Evolutionary conservation across 805 yeast species (phyloP), one percentile per base, ranked within the genome.

Genomic region (Suhomyces canberraensis): DNA sequence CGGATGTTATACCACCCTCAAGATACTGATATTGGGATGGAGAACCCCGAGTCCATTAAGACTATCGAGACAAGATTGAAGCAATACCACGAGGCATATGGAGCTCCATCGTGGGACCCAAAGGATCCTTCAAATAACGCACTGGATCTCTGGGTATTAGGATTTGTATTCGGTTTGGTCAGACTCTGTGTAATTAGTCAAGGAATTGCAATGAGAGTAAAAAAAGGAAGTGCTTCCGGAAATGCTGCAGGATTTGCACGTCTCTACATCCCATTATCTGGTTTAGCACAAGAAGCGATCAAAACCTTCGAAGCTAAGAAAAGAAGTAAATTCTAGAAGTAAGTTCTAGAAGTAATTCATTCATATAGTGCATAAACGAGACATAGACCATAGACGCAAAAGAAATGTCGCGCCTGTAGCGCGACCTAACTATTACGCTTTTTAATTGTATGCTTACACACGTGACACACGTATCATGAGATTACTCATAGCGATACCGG

Each of bases 161-260:
- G 82, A 1, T 66, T 61, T 11, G 79, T 76, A 2, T 79, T 77
- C 55, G 81, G 81, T 0, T 57, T 77, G 26, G 64, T 75, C 25
- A 58, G 84, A 16, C 61, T 78, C 14, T 65, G 74, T 40, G 82
- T 79, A 13, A 79, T 79, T 37, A 62, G 73, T 13, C 85, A 79
- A 44, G 85, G 85, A 3, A 76, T 79, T 33, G 79, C 78, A 4
- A 77, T 78, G 60, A 61, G 84, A 35, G 60, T 66, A 1, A 60
- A 64, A 8, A 57, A 64, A 34, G 82, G 82, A 8, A 71, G 68
- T 25, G 81, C 82, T 1, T 69, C 77, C 29, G 76, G 76, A 0
- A 60, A 66, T 37, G 83, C 83, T 3, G 56, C 56, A 5, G 53
- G 53, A 1, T 57, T 64, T 15, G 76, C 69, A 2, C 36, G 44